Conservation (phyloP, 2,329 filamentous ascomycete genomes). For the Pseudopithomyces chartarum region DNA sequence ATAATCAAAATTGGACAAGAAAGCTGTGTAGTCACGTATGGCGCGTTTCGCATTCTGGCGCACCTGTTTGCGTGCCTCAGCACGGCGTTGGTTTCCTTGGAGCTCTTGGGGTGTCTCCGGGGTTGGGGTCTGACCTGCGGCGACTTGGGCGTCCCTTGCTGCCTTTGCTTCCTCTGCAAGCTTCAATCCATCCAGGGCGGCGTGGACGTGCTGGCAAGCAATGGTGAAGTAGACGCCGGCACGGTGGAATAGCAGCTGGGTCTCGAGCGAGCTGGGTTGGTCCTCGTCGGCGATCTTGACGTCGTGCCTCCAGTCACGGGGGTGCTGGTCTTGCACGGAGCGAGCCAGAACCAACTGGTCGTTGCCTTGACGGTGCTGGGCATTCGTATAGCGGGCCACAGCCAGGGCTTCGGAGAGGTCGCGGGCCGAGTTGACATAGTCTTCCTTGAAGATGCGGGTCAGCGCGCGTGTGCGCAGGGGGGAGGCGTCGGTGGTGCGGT, state of each 20-base stretch:
- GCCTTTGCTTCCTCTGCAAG: constrained; percentile 44
- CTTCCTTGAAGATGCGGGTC: constrained; percentile 75
- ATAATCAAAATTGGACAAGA: constrained; percentile 77
- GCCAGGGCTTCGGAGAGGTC: constrained; percentile 73
- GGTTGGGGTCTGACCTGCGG: constrained; percentile 32
- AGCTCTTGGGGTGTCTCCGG: constrained; percentile 52
- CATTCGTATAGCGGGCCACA: constrained; percentile 58
- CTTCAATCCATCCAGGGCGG: constrained; percentile 58
- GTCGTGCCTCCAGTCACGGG: constrained; percentile 56
- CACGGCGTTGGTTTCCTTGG: constrained; percentile 53
- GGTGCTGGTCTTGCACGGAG: constrained; percentile 46
- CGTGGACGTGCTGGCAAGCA: constrained; percentile 68
- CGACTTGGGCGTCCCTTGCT: constrained; percentile 25
- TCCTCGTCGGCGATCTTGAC: constrained; percentile 63
- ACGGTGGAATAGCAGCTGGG: constrained; percentile 77
- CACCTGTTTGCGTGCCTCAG: constrained; percentile 70
- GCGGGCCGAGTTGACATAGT: constrained; percentile 69
- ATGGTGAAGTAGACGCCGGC: constrained; percentile 73
- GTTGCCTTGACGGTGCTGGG: constrained; percentile 56
- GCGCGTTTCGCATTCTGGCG: constrained; percentile 77
- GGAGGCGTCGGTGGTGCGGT: constrained; percentile 67
- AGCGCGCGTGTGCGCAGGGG: constrained; percentile 74
- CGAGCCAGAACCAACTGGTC: constrained; percentile 60
- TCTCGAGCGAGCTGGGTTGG: constrained; percentile 75
- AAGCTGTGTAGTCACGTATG: constrained; percentile 73